Evolutionary conservation across 768 basidiomycete species (phyloP).

Genomic region (Boletus edulis): DNA sequence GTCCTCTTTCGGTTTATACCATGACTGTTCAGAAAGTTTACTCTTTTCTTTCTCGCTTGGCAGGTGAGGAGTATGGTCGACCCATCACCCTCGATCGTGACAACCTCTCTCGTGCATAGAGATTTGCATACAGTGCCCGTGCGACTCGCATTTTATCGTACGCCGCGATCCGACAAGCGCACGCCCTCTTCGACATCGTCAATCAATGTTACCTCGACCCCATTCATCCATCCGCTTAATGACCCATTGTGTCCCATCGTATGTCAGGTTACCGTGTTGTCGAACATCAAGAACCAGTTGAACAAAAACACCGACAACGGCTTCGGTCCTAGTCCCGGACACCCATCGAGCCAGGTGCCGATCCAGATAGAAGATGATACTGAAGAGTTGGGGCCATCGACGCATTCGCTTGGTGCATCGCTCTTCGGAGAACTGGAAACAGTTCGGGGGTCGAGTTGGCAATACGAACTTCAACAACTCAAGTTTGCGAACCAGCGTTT

Average conservation of each 20-base stretch:
- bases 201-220: not conserved
- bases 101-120: constrained; percentile 38
- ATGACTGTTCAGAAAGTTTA: not conserved
- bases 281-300: not conserved
- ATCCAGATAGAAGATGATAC: not conserved
- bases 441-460: constrained; percentile 77
- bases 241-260: constrained; percentile 27
- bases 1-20: not conserved
- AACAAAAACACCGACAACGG: not conserved
- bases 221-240: constrained; percentile 16
- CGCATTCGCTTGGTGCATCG: constrained; percentile 32
- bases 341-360: not conserved
- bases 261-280: constrained; percentile 29
- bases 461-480: constrained; percentile 88
- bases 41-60: not conserved
- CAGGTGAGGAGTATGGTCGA: constrained; percentile 13
- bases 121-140: constrained; percentile 31
- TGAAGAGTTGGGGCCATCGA: constrained; percentile 2
- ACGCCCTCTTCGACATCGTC: constrained; percentile 1
- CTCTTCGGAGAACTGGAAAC: constrained; percentile 75
- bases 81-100: constrained; percentile 18
- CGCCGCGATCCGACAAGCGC: constrained; percentile 18
- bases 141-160: constrained; percentile 38
- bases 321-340: not conserved
- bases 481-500: constrained; percentile 67